Percentiles rank a stretch among this genome's conserved stretches.
phyloP scores from a whole-genome alignment of 2,329 filamentous ascomycete species.

The Neonectria ditissima region DNA sequence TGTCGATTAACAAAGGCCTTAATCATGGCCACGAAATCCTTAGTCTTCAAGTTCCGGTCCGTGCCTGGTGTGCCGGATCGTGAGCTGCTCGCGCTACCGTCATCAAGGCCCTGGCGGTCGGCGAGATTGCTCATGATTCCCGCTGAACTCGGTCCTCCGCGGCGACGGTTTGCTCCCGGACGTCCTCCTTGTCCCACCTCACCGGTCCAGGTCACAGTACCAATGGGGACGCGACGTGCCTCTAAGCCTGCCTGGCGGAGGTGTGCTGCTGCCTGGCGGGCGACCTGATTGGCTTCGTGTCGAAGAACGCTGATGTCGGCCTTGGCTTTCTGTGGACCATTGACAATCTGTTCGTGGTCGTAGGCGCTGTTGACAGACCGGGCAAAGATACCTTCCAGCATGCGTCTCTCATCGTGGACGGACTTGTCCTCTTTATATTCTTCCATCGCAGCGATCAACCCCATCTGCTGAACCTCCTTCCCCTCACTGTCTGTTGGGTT shows the following conservation, averaged over 20 bases:
- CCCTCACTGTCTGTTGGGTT: constrained; percentile 33
- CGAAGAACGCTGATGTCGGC: constrained; percentile 84
- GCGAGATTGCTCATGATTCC: constrained; percentile 68
- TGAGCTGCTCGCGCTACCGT: constrained; percentile 58
- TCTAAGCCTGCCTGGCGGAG: constrained; percentile 79
- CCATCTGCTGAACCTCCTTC: constrained; percentile 63
- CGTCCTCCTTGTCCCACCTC: constrained; percentile 82
- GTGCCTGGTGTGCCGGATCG: constrained; percentile 58
- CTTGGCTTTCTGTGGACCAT: constrained; percentile 75
- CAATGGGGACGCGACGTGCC: constrained; percentile 79
- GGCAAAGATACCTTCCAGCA: constrained; percentile 91
- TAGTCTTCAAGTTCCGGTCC: constrained; percentile 60
- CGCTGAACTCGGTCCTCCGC: constrained; percentile 65
- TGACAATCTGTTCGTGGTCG: constrained; percentile 92
- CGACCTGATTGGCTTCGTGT: constrained; percentile 83
- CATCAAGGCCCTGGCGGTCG: constrained; percentile 65
- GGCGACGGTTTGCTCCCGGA: constrained; percentile 67
- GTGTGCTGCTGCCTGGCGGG: constrained; percentile 80
- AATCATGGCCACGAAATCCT: constrained; percentile 78
- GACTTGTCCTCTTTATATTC: constrained; percentile 68
- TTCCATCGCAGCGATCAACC: constrained; percentile 73
- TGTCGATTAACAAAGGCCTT: constrained; percentile 82
- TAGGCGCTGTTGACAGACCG: constrained; percentile 90
- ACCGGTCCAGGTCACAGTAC: constrained; percentile 94
- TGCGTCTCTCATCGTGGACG: constrained; percentile 73